Conservation (phyloP, 495 filamentous ascomycete genomes). For the Trichoderma asperelloides region DNA sequence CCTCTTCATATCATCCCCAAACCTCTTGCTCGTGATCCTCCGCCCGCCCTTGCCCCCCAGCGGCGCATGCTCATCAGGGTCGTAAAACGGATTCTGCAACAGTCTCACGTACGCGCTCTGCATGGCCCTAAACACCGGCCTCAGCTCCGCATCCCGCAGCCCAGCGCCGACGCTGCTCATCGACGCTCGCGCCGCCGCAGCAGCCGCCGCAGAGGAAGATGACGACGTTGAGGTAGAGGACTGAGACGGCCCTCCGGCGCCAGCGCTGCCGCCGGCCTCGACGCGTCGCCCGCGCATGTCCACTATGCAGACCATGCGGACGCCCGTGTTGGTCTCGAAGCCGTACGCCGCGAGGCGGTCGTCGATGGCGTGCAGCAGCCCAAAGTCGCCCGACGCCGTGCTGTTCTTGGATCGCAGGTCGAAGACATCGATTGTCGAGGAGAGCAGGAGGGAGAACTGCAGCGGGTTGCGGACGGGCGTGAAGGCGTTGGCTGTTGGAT, state of each 20-base stretch:
- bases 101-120: conserved; percentile 85
- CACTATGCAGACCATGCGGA: conserved; percentile 79
- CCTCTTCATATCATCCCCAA: conserved; percentile 70
- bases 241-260: conserved; percentile 6
- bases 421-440: conserved; percentile 88
- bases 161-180: conserved; percentile 27
- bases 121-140: conserved; percentile 75
- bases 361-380: conserved; percentile 84
- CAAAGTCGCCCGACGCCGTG: conserved; percentile 69
- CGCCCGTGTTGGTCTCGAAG: conserved; percentile 93
- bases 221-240: background rate
- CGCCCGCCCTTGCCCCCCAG: conserved; percentile 43
- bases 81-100: conserved; percentile 91
- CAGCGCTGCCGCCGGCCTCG: conserved; percentile 18
- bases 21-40: conserved; percentile 69
- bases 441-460: conserved; percentile 85
- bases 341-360: conserved; percentile 88
- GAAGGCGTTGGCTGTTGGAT: conserved; percentile 32
- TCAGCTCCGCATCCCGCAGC: conserved; percentile 74
- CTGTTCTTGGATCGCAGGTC: conserved; percentile 63
- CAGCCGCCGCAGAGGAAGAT: conserved; percentile 11
- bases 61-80: conserved; percentile 73
- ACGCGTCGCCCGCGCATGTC: conserved; percentile 62
- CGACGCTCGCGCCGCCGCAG: conserved; percentile 22
- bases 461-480: conserved; percentile 50